These are phyloP conservation scores for Chaetomidium leptoderma DNA, from an alignment of 495 filamentous ascomycete species.

Conservation along the genomic window DNA sequence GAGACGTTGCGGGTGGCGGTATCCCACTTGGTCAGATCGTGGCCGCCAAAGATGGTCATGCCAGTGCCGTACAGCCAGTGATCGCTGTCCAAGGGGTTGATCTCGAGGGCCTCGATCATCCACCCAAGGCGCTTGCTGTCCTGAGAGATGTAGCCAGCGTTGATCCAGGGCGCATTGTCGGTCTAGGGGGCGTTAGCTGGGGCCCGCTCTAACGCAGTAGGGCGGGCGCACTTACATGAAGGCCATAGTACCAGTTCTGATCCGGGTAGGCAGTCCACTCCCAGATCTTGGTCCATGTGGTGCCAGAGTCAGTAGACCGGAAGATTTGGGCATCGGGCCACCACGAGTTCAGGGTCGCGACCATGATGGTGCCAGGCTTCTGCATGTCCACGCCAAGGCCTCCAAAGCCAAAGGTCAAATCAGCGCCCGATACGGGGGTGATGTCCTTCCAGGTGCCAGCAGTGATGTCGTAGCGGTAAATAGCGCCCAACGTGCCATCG, in stretches of 20 bases:
- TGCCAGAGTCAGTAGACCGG: slow-evolving; percentile 50
- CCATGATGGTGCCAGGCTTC: slow-evolving; percentile 53
- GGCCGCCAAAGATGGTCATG: slow-evolving; percentile 52
- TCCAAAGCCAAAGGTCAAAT: slow-evolving; percentile 51
- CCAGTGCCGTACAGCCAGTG: slow-evolving; percentile 59
- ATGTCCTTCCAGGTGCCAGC: slow-evolving; percentile 52
- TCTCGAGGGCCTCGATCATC: slow-evolving; percentile 60
- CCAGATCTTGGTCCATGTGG: slow-evolving; percentile 52
- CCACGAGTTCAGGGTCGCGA: slow-evolving; percentile 55
- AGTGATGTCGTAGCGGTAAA: slow-evolving; percentile 51
- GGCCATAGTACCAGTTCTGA: slow-evolving; percentile 42
- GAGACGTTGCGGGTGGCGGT: slow-evolving; percentile 43
- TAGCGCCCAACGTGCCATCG: slow-evolving; percentile 48
- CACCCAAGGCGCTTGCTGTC: slow-evolving; percentile 54
- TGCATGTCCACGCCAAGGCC: slow-evolving; percentile 53
- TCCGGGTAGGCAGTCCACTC: slow-evolving; percentile 48
- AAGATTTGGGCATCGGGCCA: slow-evolving; percentile 56
- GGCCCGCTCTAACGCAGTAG: neutral
- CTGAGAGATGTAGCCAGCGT: slow-evolving; percentile 41
- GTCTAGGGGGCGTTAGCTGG: slow-evolving; percentile 25
- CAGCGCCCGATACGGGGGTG: slow-evolving; percentile 43
- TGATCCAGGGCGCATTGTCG: slow-evolving; percentile 48
- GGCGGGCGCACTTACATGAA: slow-evolving; percentile 34
- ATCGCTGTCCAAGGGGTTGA: slow-evolving; percentile 56
- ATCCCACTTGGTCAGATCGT: slow-evolving; percentile 50